Evolutionary conservation across 2,329 filamentous ascomycete genomes (phyloP).

Genomic region (Hysterium pulicare): DNA sequence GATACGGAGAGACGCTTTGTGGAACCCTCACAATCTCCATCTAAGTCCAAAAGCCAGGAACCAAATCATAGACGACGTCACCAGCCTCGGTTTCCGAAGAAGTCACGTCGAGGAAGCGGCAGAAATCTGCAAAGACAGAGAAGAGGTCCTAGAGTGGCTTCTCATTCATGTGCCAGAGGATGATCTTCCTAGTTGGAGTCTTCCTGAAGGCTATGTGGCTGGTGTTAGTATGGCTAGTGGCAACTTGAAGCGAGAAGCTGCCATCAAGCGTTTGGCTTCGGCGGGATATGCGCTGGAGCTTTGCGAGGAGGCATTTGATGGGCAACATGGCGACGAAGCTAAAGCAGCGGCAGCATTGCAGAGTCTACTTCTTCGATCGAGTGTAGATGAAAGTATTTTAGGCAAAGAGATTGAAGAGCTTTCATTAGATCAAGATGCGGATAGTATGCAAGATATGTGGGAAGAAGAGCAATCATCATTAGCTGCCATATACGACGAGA

Average conservation of each 20-base stretch:
- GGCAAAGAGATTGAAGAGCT: conserved; percentile 28
- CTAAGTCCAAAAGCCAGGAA: conserved; percentile 59
- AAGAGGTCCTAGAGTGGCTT: conserved; percentile 93
- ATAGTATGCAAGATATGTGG: conserved; percentile 61
- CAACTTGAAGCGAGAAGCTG: conserved; percentile 75
- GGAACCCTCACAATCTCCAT: conserved; percentile 76
- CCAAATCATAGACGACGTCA: conserved; percentile 68
- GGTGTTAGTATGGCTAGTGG: conserved; percentile 82
- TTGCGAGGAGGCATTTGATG: conserved; percentile 73
- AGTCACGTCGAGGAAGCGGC: conserved; percentile 88
- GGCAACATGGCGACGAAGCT: conserved; percentile 67
- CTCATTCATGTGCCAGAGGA: conserved; percentile 96
- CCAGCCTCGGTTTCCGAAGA: conserved; percentile 76
- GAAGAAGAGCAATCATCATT: conserved; percentile 80
- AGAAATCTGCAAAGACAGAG: conserved; percentile 81
- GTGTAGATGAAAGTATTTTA: conserved; percentile 22
- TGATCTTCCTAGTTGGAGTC: conserved; percentile 85
- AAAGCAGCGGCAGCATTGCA: conserved; percentile 79
- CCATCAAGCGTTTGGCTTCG: conserved; percentile 75
- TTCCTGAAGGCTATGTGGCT: conserved; percentile 88
- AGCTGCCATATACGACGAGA: conserved; percentile 79
- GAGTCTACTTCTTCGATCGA: conserved; percentile 51
- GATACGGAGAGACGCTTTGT: conserved; percentile 72
- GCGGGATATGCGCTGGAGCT: conserved; percentile 84
- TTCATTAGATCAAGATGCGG: conserved; percentile 31